A percentile compares a stretch with the other conserved stretches of the same genome.
These are phyloP conservation scores for Quercus robur DNA, from an alignment of 306 rosid genomes.

Conservation along the genomic window DNA sequence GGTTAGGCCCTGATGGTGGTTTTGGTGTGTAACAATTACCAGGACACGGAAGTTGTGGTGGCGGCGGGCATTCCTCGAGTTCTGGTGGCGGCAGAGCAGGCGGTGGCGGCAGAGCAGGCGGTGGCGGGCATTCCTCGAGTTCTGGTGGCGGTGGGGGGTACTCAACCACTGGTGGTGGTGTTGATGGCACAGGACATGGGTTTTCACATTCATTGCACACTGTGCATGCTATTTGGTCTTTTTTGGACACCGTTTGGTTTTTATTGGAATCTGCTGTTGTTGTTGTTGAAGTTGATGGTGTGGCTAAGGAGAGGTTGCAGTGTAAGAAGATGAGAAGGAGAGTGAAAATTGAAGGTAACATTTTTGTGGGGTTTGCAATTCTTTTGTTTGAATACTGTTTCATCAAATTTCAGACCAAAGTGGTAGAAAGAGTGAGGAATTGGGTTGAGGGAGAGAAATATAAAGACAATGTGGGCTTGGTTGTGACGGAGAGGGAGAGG, in stretches of 20 bases:
- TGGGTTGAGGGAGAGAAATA: neutral
- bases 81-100: constrained; percentile 18
- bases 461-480: neutral
- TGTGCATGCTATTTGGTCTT: constrained; percentile 41
- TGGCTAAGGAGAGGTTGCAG: neutral
- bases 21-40: neutral
- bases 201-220: constrained; percentile 58
- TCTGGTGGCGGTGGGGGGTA: constrained; percentile 38
- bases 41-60: constrained; percentile 29
- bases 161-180: constrained; percentile 38
- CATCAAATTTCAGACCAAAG: neutral
- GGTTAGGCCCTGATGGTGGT: neutral
- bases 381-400: neutral
- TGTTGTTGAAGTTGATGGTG: neutral
- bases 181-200: constrained; percentile 42
- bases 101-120: constrained; percentile 16
- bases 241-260: constrained; percentile 29
- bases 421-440: neutral
- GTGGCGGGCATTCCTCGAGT: constrained; percentile 31
- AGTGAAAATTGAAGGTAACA: constrained; percentile 9
- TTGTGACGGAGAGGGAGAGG: neutral
- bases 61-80: constrained; percentile 36
- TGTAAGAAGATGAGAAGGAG: neutral
- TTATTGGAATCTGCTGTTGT: neutral
- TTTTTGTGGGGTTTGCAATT: neutral